phyloP scores from a whole-genome alignment of 2,329 filamentous ascomycete species.

The Neonectria neomacrospora region DNA sequence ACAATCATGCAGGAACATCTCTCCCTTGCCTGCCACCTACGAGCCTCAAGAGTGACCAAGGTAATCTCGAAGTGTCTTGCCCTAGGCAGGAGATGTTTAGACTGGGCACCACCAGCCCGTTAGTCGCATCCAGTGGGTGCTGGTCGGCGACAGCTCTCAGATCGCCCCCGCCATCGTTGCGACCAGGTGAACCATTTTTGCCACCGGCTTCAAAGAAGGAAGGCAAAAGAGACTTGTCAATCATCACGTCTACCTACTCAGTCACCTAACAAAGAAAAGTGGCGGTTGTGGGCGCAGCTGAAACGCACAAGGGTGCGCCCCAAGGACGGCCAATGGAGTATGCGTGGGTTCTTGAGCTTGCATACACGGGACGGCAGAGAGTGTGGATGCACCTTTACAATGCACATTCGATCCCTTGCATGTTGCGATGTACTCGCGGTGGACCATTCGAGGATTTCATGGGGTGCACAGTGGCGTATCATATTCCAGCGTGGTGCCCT shows the following conservation, averaged over 20 bases:
- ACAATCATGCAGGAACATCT: too few species aligned
- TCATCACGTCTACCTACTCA: neutral
- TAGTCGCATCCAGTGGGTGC: too few species aligned
- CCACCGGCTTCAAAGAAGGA: neutral
- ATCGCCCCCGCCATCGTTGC: too few species aligned
- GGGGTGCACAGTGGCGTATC: neutral
- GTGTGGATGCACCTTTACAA: neutral
- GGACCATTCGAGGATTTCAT: neutral
- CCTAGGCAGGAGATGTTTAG: too few species aligned
- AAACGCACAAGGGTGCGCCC: neutral
- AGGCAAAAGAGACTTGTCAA: neutral
- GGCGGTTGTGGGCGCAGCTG: neutral
- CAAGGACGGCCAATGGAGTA: neutral
- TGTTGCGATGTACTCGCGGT: neutral
- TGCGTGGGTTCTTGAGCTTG: neutral
- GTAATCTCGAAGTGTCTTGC: too few species aligned
- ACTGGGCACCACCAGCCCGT: too few species aligned
- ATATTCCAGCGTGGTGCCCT: neutral
- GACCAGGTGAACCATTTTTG: too few species aligned
- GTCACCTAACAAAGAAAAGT: neutral
- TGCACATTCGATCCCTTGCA: neutral
- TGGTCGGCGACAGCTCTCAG: too few species aligned
- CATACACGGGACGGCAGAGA: neutral
- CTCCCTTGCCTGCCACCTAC: too few species aligned
- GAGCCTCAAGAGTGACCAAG: too few species aligned